A percentile compares a stretch with the other conserved stretches of the same genome.
These are phyloP conservation scores for Trichosporon coremiiforme DNA, from an alignment of 1,284 basidiomycete species.

Conservation along the genomic window DNA sequence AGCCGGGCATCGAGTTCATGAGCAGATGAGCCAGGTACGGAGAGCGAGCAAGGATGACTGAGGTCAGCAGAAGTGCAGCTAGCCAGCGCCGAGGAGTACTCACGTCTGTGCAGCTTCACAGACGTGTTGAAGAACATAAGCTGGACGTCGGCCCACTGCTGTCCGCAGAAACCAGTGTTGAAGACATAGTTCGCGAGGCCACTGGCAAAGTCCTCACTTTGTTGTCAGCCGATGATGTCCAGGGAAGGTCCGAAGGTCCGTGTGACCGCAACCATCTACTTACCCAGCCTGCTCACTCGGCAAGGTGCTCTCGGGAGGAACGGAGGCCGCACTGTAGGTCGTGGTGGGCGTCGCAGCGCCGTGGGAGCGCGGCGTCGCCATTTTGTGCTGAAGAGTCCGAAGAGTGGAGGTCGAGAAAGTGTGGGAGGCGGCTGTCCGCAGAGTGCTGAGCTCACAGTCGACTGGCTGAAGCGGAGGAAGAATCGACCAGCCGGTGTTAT, in stretches of 20 bases:
- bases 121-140: conserved; percentile 44
- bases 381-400: background rate
- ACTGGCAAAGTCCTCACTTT: conserved; percentile 25
- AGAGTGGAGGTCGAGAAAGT: conserved; percentile 24
- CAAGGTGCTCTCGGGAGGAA: conserved; percentile 13
- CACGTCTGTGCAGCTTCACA: conserved; percentile 51
- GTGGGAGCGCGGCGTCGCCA: conserved; percentile 20
- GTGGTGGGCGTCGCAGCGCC: conserved; percentile 23
- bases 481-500: background rate
- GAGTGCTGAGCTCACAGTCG: background rate
- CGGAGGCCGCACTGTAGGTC: conserved; percentile 22
- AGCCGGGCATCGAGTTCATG: conserved; percentile 64
- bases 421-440: conserved; percentile 14
- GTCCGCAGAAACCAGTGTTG: conserved; percentile 45
- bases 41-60: conserved; percentile 79
- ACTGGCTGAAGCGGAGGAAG: background rate
- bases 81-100: conserved; percentile 25
- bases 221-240: background rate
- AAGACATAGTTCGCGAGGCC: conserved; percentile 38
- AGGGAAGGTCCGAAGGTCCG: background rate
- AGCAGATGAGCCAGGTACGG: conserved; percentile 82
- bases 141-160: conserved; percentile 50
- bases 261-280: conserved; percentile 2
- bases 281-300: conserved; percentile 17
- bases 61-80: conserved; percentile 33